A percentile compares a stretch with the other conserved stretches of the same genome.
Conservation (phyloP, 177 flowering plant genomes). For the Vitis hybrid region DNA sequence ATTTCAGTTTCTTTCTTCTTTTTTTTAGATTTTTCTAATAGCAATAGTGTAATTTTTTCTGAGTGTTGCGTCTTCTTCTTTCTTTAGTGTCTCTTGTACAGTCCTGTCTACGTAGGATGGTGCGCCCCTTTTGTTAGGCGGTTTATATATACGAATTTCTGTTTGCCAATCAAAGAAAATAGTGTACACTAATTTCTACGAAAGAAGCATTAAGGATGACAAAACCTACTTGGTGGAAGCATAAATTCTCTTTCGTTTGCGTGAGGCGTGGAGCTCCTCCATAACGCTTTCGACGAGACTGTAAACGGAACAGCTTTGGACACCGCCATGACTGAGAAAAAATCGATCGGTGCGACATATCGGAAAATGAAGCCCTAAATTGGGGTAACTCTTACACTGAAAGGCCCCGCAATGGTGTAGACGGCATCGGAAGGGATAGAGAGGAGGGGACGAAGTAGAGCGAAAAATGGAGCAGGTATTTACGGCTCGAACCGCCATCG, state of each 20-base stretch:
- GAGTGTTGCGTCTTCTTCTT: no score
- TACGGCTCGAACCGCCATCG: constrained; percentile 66
- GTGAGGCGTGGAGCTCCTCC: constrained; percentile 51
- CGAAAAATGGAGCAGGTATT: constrained; percentile 50
- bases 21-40: no score
- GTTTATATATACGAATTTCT: no score
- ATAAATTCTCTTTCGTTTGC: constrained; percentile 37
- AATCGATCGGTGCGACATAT: constrained; percentile 10
- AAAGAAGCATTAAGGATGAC: background rate
- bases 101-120: no score
- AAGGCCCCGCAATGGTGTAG: constrained; percentile 19
- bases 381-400: constrained; percentile 13
- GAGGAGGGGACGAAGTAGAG: constrained; percentile 44
- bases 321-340: constrained; percentile 15
- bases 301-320: constrained; percentile 29
- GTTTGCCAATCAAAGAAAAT: no score
- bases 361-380: constrained; percentile 20
- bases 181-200: no score
- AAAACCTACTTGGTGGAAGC: constrained; percentile 50
- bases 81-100: no score
- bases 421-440: constrained; percentile 35
- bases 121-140: no score
- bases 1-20: no score
- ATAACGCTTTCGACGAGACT: constrained; percentile 59
- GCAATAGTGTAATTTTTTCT: no score